Evolutionary conservation across 129 eudicot species (phyloP).

Genomic region (Saposhnikovia divaricata): DNA sequence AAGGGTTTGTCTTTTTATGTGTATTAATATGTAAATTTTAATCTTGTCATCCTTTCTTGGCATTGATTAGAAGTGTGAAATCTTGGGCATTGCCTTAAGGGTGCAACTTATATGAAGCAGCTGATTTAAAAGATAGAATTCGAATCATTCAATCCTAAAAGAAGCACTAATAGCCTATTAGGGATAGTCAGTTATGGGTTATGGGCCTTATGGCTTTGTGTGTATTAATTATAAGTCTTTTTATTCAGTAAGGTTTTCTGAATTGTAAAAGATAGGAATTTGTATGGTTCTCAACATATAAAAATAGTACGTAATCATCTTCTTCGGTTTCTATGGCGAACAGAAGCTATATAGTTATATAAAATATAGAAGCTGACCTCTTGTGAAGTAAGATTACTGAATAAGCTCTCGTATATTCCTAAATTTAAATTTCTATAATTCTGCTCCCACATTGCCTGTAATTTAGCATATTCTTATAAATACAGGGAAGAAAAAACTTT

Average conservation of each 20-base stretch:
- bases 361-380: not conserved
- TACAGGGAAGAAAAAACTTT: not conserved
- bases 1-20: not conserved
- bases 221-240: not conserved
- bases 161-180: not conserved
- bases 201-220: not conserved
- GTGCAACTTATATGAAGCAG: no score
- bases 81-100: not conserved
- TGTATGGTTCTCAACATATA: conserved; percentile 22
- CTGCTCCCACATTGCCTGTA: not conserved
- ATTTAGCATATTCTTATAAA: no score
- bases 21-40: not conserved
- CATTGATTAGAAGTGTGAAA: not conserved
- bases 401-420: not conserved
- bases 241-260: not conserved
- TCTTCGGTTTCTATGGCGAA: not conserved
- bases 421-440: not conserved
- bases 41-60: not conserved
- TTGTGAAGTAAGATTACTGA: no score
- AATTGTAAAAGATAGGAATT: not conserved
- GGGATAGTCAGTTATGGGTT: not conserved
- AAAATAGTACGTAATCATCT: conserved; percentile 12
- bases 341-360: no score
- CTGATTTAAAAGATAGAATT: not conserved
- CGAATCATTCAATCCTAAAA: not conserved